Percentiles rank a stretch among this genome's conserved stretches.
Evolutionary conservation across 192 early-diverging fungal species (phyloP).

Genomic region (Rhizoclosmatium globosum): DNA sequence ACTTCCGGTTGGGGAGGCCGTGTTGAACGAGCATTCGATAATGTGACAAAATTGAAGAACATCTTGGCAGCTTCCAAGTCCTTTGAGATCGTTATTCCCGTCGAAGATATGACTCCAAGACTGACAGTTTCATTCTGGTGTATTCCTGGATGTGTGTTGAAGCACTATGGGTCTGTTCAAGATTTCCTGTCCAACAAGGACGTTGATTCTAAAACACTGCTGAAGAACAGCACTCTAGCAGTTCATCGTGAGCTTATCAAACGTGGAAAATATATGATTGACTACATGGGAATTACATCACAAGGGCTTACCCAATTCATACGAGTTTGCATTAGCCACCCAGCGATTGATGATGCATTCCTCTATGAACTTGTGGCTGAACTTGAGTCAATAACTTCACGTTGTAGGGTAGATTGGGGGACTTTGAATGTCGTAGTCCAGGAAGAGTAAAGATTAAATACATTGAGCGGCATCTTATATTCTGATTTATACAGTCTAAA

Average conservation of each 20-base stretch:
- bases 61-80: conserved; percentile 16
- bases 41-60: conserved; percentile 38
- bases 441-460: too few species aligned
- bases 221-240: conserved; percentile 37
- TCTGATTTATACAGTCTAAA: too few species aligned
- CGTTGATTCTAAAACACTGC: background rate
- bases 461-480: too few species aligned
- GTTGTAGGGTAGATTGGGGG: background rate
- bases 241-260: conserved; percentile 56
- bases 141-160: background rate
- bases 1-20: conserved; percentile 62
- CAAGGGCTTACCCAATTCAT: conserved; percentile 66
- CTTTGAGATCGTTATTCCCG: conserved; percentile 24
- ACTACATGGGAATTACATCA: conserved; percentile 66
- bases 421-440: too few species aligned
- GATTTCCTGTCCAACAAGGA: background rate
- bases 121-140: conserved; percentile 29
- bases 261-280: conserved; percentile 70
- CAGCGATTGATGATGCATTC: conserved; percentile 58
- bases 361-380: conserved; percentile 15
- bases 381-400: conserved; percentile 24
- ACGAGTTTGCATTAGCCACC: conserved; percentile 76
- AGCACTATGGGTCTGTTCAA: background rate
- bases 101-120: background rate
- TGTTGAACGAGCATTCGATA: conserved; percentile 65